Evolutionary conservation across 805 yeast genomes (phyloP), one percentile per base, ranked within the genome.

Genomic region (Starmerella vaccinii): DNA sequence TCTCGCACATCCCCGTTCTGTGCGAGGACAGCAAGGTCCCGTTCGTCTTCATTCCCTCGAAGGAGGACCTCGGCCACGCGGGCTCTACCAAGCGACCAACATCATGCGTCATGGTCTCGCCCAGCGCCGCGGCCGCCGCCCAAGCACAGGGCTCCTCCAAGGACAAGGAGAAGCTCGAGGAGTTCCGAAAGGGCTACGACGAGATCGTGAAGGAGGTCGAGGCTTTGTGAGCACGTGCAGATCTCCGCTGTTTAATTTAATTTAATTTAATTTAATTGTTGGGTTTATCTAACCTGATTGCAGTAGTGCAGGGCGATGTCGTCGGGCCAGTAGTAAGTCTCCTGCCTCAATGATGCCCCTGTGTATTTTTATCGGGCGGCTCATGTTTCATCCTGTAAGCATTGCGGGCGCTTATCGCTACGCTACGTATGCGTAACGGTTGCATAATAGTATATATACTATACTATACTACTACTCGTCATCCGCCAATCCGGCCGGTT

Each of bases 41-140:
- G 63, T 94, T 74, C 65, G 77, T 90, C 38, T 92, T 92, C 70
- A 79, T 92, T 56, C 98, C 98, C 63, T 88, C 97, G 46, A 92
- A 92, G 72, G 97, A 92, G 73, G 97, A 92, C 66, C 77, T 92
- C 59, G 99, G 99, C 32, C 84, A 95, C 57, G 98, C 99, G 23
- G 97, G 97, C 65, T 95, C 97, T 55, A 92, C 98, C 51, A 92
- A 92, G 76, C 84, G 99, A 76, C 97, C 98, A 61, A 92, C 99
- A 34, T 87, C 97, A 34, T 89, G 95, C 68, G 95, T 92, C 27
- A 86, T 92, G 87, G 78, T 92, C 61, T 92, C 89, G 49, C 98
- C 99, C 62, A 41, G 49, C 2, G 40, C 52, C 4, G 53, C 59
- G 7, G 58, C 56, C 13, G 55, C 54, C 7, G 95, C 95, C 52